These are phyloP conservation scores for Lodderomyces jiufengensis DNA, from an alignment of 1,139 yeast species.

Conservation along the genomic window DNA sequence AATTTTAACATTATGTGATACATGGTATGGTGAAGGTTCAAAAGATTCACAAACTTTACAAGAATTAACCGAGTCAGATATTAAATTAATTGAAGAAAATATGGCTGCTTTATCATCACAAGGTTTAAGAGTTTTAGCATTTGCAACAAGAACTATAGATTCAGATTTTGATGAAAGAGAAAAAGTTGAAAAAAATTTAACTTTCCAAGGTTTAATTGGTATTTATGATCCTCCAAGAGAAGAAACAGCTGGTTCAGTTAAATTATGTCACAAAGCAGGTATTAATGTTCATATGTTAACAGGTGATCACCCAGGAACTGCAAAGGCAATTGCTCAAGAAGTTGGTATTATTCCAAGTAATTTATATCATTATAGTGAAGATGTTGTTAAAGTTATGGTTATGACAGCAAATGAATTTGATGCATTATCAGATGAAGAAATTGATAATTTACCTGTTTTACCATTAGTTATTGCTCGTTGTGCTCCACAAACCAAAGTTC, in stretches of 20 bases:
- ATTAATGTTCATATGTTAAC: conserved; percentile 82
- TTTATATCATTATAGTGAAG: conserved; percentile 57
- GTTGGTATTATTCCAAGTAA: conserved; percentile 80
- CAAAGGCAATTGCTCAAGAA: conserved; percentile 77
- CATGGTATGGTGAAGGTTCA: conserved; percentile 43
- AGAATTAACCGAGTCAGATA: conserved; percentile 41
- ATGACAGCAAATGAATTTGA: conserved; percentile 79
- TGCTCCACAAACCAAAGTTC: conserved; percentile 81
- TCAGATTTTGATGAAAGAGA: conserved; percentile 39
- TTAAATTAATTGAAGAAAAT: conserved; percentile 45
- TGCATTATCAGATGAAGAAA: conserved; percentile 54
- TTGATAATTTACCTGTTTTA: conserved; percentile 65
- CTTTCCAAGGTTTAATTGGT: conserved; percentile 69
- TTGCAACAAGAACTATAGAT: conserved; percentile 44
- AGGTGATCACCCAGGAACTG: conserved; percentile 84
- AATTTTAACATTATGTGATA: conserved; percentile 52
- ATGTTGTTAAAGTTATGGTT: conserved; percentile 63
- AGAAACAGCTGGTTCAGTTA: conserved; percentile 68
- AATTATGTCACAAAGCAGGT: conserved; percentile 70
- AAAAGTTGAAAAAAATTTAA: conserved; percentile 50
- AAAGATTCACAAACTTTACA: conserved; percentile 18
- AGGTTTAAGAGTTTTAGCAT: conserved; percentile 74
- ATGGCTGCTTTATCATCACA: conserved; percentile 62
- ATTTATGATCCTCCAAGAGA: conserved; percentile 81
- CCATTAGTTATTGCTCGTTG: conserved; percentile 83